phyloP scores from a whole-genome alignment of 164 flowering plant genomes.

The Akebia trifoliata region DNA sequence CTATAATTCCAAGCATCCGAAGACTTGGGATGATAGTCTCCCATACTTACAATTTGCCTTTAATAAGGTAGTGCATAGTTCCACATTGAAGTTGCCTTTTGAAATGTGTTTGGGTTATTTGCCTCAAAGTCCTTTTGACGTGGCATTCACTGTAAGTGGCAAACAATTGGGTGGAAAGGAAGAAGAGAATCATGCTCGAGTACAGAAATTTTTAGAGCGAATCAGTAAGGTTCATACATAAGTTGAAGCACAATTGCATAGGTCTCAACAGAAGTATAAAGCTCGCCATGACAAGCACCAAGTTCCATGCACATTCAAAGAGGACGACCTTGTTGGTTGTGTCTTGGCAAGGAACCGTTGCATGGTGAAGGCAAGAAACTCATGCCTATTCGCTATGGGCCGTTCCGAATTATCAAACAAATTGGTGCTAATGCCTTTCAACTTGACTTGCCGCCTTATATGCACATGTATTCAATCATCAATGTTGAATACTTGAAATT shows the following conservation, averaged over 20 bases:
- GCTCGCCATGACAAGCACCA: not conserved
- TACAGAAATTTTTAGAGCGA: not conserved
- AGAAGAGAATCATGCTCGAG: not conserved
- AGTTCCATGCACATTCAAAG: not conserved
- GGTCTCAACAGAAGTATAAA: not conserved
- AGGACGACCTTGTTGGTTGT: conserved; percentile 1
- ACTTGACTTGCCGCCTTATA: too few species aligned
- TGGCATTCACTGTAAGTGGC: not conserved
- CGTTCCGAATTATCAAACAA: too few species aligned
- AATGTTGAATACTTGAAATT: too few species aligned
- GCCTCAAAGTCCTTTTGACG: not conserved
- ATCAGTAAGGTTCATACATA: not conserved
- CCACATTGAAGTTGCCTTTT: not conserved
- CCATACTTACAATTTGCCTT: too few species aligned
- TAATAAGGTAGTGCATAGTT: not conserved
- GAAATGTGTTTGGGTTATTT: conserved; percentile 2
- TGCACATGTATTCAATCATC: too few species aligned
- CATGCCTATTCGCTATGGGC: not conserved
- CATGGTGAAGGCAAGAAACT: not conserved
- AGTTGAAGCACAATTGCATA: not conserved
- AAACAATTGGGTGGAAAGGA: not conserved
- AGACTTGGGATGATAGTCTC: too few species aligned
- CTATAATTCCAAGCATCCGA: too few species aligned
- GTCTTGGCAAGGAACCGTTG: not conserved
- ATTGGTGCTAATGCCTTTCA: too few species aligned